These are phyloP conservation scores for Cladobotryum protrusum DNA, from an alignment of 2,329 filamentous ascomycete genomes.

Conservation along the genomic window DNA sequence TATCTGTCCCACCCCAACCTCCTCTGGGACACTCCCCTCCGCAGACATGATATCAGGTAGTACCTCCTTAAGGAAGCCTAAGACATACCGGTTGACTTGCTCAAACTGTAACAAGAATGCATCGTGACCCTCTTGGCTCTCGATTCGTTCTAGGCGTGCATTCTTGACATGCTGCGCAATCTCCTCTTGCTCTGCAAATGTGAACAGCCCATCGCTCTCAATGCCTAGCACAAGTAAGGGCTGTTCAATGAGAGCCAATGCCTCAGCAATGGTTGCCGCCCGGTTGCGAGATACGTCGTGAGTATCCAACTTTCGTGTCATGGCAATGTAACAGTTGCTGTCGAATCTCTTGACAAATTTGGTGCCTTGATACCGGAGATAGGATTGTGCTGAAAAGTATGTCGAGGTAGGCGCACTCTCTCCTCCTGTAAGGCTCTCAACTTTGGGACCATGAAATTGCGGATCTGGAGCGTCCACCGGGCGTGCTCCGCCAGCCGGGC, in stretches of 20 bases:
- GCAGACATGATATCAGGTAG: slow-evolving; percentile 82
- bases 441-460: slow-evolving; percentile 62
- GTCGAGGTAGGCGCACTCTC: slow-evolving; percentile 56
- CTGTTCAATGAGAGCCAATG: slow-evolving; percentile 76
- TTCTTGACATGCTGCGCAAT: slow-evolving; percentile 75
- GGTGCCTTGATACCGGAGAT: slow-evolving; percentile 89
- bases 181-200: slow-evolving; percentile 93
- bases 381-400: slow-evolving; percentile 98
- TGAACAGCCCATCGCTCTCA: slow-evolving; percentile 92
- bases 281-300: slow-evolving; percentile 87
- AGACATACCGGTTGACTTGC: slow-evolving; percentile 84
- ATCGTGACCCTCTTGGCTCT: slow-evolving; percentile 92
- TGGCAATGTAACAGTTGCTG: slow-evolving; percentile 97
- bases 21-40: slow-evolving; percentile 44
- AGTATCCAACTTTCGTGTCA: slow-evolving; percentile 95
- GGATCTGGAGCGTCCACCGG: slow-evolving; percentile 38
- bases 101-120: slow-evolving; percentile 95
- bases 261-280: slow-evolving; percentile 60
- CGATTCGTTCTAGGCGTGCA: slow-evolving; percentile 75
- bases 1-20: slow-evolving; percentile 52
- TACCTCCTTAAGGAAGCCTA: slow-evolving; percentile 75
- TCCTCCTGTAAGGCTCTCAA: slow-evolving; percentile 41
- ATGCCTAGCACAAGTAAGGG: slow-evolving; percentile 89
- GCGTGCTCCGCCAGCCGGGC: neutral
- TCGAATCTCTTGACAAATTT: slow-evolving; percentile 98